Percentiles rank a stretch among this genome's conserved stretches.
phyloP scores from a whole-genome alignment of 2,329 filamentous ascomycete species.

The Fusarium chuoi region DNA sequence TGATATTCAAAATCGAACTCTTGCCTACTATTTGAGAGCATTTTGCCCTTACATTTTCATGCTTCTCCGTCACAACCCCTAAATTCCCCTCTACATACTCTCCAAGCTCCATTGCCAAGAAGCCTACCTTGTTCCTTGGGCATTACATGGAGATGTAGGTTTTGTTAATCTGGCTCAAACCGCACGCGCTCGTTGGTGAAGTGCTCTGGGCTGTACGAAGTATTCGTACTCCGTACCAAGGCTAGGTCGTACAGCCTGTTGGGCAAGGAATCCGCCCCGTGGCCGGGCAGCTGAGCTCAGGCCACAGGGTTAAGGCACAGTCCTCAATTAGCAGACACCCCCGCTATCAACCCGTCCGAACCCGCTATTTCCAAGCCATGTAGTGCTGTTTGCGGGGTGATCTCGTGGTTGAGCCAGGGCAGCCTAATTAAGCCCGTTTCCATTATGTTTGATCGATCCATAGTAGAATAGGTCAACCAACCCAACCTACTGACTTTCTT shows the following conservation, averaged over 20 bases:
- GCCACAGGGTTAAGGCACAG: background rate
- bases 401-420: slow-evolving; percentile 27
- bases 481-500: slow-evolving; percentile 30
- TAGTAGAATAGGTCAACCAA: slow-evolving; percentile 10
- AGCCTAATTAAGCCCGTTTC: slow-evolving; percentile 25
- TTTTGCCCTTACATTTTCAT: background rate
- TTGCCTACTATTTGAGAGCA: background rate
- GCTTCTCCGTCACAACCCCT: background rate
- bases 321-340: slow-evolving; percentile 10
- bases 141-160: background rate
- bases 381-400: slow-evolving; percentile 37
- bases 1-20: background rate
- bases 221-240: background rate
- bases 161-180: background rate
- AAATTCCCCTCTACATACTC: background rate
- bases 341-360: slow-evolving; percentile 21
- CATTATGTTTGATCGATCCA: slow-evolving; percentile 26
- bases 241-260: background rate
- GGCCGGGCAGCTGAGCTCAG: background rate
- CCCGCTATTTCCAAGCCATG: slow-evolving; percentile 22
- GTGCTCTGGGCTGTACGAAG: background rate
- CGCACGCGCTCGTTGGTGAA: background rate
- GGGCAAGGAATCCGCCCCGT: background rate
- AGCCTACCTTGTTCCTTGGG: background rate
- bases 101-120: background rate